Base-by-base conservation (phyloP, 1,284 basidiomycete species). In the Leccinum fuscescens region DNA sequence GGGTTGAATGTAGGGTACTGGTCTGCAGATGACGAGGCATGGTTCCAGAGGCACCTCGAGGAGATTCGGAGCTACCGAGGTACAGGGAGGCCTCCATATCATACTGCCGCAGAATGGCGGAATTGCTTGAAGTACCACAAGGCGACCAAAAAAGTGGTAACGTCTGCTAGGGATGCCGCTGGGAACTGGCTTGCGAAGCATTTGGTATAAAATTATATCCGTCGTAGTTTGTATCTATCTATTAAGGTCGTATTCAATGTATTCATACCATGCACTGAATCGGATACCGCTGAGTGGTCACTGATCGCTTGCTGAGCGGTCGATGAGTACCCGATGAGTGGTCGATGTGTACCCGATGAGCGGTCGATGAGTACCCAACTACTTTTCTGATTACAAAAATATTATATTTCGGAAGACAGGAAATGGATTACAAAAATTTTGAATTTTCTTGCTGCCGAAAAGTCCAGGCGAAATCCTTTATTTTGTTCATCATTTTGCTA, bases 1-100 rank as follows among this genome's bases (percentile, higher is more conserved):
- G 54, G 62, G 0, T 17, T 64, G 8, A 53, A 61, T 6, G 51
- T 56, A 1, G 58, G 54, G 1, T 64, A 64, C 44, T 64, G 62
- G 63, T 61, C 59, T 3, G 15, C 31, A 8, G 57, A 64, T 2
- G 20, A 61, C 4, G 27, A 64, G 33, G 20, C 6, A 1, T 63
- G 62, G 54, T 63, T 51, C 39, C 35, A 64, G 35, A 33, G 31
- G 33, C 50, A 57, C 20, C 46, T 61, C 0, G 5, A 61, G 11
- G 20, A 6, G 3, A 61, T 61, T 15, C 8, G 12, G 1, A 11
- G 33, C 2, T 60, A 59, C 15, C 0, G 2, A 35, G 54, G 42
- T 4, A 29, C 3, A 5, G 33, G 50, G 2, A 1, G 2, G 3
- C 22, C 53, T 17, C 54, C 54, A 24, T 61, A 29, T 33, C 7